Percentiles rank a stretch among this genome's conserved stretches.
Conservation (phyloP, 2,329 filamentous ascomycete genomes). For the Phoma sp. region DNA sequence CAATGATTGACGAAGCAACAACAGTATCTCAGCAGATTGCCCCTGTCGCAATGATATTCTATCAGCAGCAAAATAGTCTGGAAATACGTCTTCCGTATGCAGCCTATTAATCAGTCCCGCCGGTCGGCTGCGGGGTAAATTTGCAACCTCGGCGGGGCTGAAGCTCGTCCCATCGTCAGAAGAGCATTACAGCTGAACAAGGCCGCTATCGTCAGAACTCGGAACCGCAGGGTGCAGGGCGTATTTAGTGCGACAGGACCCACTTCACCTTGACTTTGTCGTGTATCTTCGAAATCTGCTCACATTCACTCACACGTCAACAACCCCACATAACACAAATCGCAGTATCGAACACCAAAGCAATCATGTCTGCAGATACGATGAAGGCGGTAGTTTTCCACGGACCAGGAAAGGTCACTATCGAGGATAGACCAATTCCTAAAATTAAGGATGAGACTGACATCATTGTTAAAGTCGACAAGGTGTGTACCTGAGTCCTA, state of each 20-base stretch:
- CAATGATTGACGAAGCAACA: background rate
- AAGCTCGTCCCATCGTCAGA: constrained; percentile 22
- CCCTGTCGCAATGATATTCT: background rate
- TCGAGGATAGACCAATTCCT: constrained; percentile 83
- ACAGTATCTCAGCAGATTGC: background rate
- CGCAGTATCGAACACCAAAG: background rate
- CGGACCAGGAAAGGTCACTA: constrained; percentile 73
- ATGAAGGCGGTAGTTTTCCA: constrained; percentile 94
- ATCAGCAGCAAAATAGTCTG: background rate
- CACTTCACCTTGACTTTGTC: background rate
- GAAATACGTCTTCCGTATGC: constrained; percentile 4
- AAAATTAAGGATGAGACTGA: constrained; percentile 74
- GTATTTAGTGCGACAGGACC: constrained; percentile 19
- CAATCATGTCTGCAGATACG: constrained; percentile 42
- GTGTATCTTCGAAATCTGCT: background rate
- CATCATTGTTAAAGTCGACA: constrained; percentile 82
- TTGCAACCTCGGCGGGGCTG: constrained; percentile 37
- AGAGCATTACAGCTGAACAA: constrained; percentile 10
- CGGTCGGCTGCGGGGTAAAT: constrained; percentile 27
- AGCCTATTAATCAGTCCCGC: constrained; percentile 17
- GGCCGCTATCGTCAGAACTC: constrained; percentile 20
- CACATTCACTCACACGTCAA: background rate
- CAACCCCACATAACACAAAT: background rate
- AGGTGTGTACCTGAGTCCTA: constrained; percentile 43
- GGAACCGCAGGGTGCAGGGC: constrained; percentile 9